Evolutionary conservation across 2,329 filamentous ascomycete species (phyloP), one percentile per base, ranked within the genome.

Genomic region (Coniella lustricola): DNA sequence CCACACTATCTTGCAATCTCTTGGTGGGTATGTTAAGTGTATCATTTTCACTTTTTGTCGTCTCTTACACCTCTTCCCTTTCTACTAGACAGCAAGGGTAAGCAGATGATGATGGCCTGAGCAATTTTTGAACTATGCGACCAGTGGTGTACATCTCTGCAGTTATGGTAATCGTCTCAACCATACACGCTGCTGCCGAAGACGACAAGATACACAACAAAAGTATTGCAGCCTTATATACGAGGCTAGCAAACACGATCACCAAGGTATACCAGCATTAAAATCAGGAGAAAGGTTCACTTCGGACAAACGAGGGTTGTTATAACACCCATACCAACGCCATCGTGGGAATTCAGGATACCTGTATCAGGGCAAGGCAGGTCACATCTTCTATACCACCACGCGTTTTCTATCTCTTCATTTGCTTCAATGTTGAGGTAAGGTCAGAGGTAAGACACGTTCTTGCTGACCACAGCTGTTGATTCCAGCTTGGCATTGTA

Each of bases 11-110:
- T 40, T 29, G 38, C 52, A 54, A 61, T 67, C 63, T 66, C 66
- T 64, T 62, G 69, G 72, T 75, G 71, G 72, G 73, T 74, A 71
- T 73, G 63, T 50, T 46, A 48, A 52, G 46, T 55, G 53, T 47
- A 57, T 54, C 48, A 35, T 47, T 53, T 51, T 55, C 52, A 46
- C 48, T 49, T 54, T n/a, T 49, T 52, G 32, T 52, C 46, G 50
- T 55, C 52, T 53, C n/a, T 57, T 46, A 50, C 49, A 48, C 51
- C 44, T 44, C 44, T 54, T 53, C 54, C 49, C 54, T 54, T 52
- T 55, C 55, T 51, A 49, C 55, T n/a, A 33, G 36, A 47, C 44
- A 54, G 49, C 54, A 53, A 56, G 60, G 60, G 56, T 60, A 62
- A 61, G 60, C 56, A 55, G 49, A 54, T 42, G 40, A 38, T 48